Evolutionary conservation across 2,329 filamentous ascomycete genomes (phyloP).

Genomic region (Coniochaeta sp.): DNA sequence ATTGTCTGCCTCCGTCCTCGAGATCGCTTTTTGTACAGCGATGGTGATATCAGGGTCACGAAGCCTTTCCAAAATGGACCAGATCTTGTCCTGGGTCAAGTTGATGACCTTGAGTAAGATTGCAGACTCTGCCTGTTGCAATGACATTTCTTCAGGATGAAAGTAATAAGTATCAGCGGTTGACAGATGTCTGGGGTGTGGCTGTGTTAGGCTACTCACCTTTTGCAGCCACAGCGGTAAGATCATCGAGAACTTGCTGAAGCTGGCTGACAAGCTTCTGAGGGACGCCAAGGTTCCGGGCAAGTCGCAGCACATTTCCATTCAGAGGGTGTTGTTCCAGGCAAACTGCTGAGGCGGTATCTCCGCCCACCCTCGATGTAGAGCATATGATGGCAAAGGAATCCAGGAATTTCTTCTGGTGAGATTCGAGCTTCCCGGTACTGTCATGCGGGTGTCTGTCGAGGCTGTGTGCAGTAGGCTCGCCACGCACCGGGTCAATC

Average conservation of each 20-base stretch:
- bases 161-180: too few species aligned
- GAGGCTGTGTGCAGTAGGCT: constrained; percentile 15
- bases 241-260: constrained; percentile 10
- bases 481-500: constrained; percentile 18
- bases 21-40: not conserved
- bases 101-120: constrained; percentile 9
- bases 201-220: not conserved
- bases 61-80: constrained; percentile 6
- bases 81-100: constrained; percentile 13
- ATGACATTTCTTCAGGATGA: not conserved
- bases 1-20: not conserved
- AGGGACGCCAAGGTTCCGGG: constrained; percentile 20
- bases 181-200: not conserved
- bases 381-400: constrained; percentile 25
- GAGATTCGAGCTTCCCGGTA: constrained; percentile 5
- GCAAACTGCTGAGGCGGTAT: constrained; percentile 23
- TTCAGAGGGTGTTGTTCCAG: constrained; percentile 14
- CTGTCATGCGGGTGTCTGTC: constrained; percentile 13
- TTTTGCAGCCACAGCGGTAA: constrained; percentile 10
- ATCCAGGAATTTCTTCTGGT: constrained; percentile 23
- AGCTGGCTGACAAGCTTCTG: constrained; percentile 9
- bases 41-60: not conserved
- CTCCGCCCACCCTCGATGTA: constrained; percentile 12
- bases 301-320: constrained; percentile 18
- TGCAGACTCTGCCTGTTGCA: not conserved